Evolutionary conservation across 1,139 yeast genomes (phyloP).

Genomic region (Debaryomyces coudertii): DNA sequence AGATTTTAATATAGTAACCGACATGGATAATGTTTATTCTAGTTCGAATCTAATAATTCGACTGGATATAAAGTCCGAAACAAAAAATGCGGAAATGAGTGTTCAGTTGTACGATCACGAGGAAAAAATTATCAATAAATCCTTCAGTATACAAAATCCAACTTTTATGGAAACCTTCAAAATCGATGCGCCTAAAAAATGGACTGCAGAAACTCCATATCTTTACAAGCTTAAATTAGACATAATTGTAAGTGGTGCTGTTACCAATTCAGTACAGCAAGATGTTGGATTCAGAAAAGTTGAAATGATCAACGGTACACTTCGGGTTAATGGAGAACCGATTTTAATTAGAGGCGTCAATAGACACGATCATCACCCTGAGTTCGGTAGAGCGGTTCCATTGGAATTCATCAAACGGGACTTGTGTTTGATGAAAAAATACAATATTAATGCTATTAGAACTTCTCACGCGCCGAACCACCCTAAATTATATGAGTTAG

Average conservation of each 20-base stretch:
- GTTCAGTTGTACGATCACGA: not conserved
- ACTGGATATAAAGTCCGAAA: not conserved
- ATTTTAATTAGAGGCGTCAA: slow-evolving; percentile 33
- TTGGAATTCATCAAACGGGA: slow-evolving; percentile 30
- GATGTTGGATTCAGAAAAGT: slow-evolving; percentile 33
- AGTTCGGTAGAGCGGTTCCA: slow-evolving; percentile 37
- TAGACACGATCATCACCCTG: slow-evolving; percentile 36
- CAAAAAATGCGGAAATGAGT: slow-evolving; percentile 1
- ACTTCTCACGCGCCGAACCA: slow-evolving; percentile 36
- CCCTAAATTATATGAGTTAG: slow-evolving; percentile 20
- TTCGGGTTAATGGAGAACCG: slow-evolving; percentile 30
- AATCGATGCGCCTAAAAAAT: too few species aligned
- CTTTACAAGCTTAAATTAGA: slow-evolving; percentile 26
- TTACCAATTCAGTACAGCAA: slow-evolving; percentile 21
- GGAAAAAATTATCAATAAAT: slow-evolving; percentile 1
- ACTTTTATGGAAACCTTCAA: slow-evolving; percentile 16
- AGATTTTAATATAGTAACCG: slow-evolving; percentile 18
- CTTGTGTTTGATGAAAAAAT: slow-evolving; percentile 32
- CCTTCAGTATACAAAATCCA: not conserved
- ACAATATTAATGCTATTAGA: slow-evolving; percentile 37
- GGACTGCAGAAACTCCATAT: slow-evolving; percentile 38
- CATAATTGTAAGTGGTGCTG: slow-evolving; percentile 13
- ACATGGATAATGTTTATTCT: slow-evolving; percentile 16
- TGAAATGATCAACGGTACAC: slow-evolving; percentile 27
- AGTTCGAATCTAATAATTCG: slow-evolving; percentile 11